These are phyloP conservation scores for Polytrichum formosum DNA, from an alignment of 225 moss, liverwort and hornwort species.

Conservation along the genomic window DNA sequence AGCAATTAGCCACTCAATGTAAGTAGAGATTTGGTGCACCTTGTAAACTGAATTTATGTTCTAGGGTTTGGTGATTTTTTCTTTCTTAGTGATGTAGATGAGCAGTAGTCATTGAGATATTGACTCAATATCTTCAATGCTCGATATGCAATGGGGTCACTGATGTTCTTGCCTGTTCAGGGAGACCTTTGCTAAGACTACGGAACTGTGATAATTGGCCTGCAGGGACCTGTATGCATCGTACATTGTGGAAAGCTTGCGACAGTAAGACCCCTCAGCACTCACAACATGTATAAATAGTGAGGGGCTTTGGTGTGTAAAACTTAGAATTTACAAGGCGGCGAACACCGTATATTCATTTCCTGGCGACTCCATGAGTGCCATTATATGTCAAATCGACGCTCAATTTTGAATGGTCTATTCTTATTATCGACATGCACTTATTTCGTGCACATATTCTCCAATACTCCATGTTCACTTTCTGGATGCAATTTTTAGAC, in stretches of 20 bases:
- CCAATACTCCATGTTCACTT: neutral
- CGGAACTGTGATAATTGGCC: conserved; percentile 8
- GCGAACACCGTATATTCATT: neutral
- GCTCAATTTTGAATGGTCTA: neutral
- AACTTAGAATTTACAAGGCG: neutral
- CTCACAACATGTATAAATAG: conserved; percentile 18
- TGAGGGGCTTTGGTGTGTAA: conserved; percentile 1
- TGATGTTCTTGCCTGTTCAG: too few species aligned
- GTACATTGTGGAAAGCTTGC: conserved; percentile 92
- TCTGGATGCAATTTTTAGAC: neutral
- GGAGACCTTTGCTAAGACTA: neutral
- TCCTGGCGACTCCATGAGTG: neutral
- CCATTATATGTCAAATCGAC: conserved; percentile 1
- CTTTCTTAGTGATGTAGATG: too few species aligned
- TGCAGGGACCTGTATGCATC: conserved; percentile 90
- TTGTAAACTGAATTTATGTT: neutral
- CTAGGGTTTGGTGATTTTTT: neutral
- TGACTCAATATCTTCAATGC: too few species aligned
- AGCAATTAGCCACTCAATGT: conserved; percentile 87
- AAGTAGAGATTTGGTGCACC: conserved; percentile 14
- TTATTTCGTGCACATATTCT: neutral
- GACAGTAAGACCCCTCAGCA: conserved; percentile 39
- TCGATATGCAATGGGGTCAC: too few species aligned
- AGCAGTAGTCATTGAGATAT: neutral
- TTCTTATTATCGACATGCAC: neutral